Evolutionary conservation across 148 eudicot genomes (phyloP), one percentile per base, ranked within the genome.

Genomic region (Rhododendron simsii): DNA sequence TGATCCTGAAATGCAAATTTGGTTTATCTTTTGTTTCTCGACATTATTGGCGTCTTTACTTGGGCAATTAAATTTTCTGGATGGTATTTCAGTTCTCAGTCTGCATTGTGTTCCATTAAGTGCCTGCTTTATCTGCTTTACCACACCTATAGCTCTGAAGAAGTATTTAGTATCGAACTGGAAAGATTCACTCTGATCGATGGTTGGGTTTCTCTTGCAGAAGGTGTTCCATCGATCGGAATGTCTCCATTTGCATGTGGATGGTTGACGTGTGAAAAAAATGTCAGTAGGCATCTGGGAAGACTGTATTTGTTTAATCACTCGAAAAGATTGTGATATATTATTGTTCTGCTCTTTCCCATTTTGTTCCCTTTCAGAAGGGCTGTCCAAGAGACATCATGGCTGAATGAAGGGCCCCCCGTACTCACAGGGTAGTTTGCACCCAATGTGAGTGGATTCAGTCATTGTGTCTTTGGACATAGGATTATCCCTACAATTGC

Each of bases 171-270:
- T 16, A 12, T 41, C 63, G 55, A 78, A 23, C 74, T 73, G 7
- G 5, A 51, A 78, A 5, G 80, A 53, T 85, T 55, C 35, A 7
- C 28, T 85, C 87, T 85, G 55, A 83, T 82, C 0, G 75, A 33
- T 51, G 26, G 35, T 26, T 86, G 28, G 44, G 21, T 79, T 83
- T 88, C 75, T 86, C 80, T 90, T 94, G 87, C 98, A 97, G 99
- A 92, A 92, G 99, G 98, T 88, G 92, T 97, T 86, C 98, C 99
- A 83, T 94, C 98, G 47, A 81, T 95, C 51, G 99, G 96, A 88
- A 88, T 97, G 92, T 93, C 99, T 90, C 99, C 99, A 85, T 97
- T 94, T 92, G 92, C 99, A 82, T 90, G 95, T 92, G 98, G 99
- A 89, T 97, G 99, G 99, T 90, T 96, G 84, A 97, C 98, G 59